These are phyloP conservation scores for Carnegiea gigantea DNA, from an alignment of 179 eudicot species.

Conservation along the genomic window DNA sequence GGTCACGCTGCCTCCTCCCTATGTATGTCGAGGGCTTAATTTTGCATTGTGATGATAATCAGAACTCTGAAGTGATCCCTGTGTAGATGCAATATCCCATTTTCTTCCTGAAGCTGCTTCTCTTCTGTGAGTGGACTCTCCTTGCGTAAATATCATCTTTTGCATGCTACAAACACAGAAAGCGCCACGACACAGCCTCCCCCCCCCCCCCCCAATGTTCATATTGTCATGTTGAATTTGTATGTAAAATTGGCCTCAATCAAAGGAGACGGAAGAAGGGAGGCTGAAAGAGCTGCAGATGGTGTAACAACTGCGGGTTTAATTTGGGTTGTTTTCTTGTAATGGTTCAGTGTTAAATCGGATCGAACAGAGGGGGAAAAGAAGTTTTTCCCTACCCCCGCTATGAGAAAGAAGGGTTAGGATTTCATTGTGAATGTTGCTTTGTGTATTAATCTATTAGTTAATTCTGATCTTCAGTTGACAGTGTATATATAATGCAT, in stretches of 20 bases:
- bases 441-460: slow-evolving; percentile 20
- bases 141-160: slow-evolving; percentile 30
- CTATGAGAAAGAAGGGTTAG: slow-evolving; percentile 14
- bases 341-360: slow-evolving; percentile 21
- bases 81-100: slow-evolving; percentile 44
- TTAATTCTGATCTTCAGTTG: neutral
- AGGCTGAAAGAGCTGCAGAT: slow-evolving; percentile 23
- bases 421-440: slow-evolving; percentile 19
- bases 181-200: neutral
- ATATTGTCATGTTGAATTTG: slow-evolving; percentile 30
- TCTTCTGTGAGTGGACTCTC: slow-evolving; percentile 15
- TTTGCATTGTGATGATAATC: slow-evolving; percentile 76
- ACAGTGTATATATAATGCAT: neutral
- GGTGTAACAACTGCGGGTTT: slow-evolving; percentile 27
- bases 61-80: slow-evolving; percentile 75
- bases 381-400: slow-evolving; percentile 15
- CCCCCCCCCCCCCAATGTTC: slow-evolving; percentile 5
- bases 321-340: slow-evolving; percentile 23
- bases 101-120: neutral
- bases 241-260: slow-evolving; percentile 24
- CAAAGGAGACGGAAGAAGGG: slow-evolving; percentile 17
- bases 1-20: slow-evolving; percentile 84
- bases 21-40: slow-evolving; percentile 75
- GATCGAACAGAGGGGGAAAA: slow-evolving; percentile 19
- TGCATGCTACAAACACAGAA: neutral